These are phyloP conservation scores for Coniochaeta hoffmannii DNA, from an alignment of 2,329 filamentous ascomycete species.

Conservation along the genomic window DNA sequence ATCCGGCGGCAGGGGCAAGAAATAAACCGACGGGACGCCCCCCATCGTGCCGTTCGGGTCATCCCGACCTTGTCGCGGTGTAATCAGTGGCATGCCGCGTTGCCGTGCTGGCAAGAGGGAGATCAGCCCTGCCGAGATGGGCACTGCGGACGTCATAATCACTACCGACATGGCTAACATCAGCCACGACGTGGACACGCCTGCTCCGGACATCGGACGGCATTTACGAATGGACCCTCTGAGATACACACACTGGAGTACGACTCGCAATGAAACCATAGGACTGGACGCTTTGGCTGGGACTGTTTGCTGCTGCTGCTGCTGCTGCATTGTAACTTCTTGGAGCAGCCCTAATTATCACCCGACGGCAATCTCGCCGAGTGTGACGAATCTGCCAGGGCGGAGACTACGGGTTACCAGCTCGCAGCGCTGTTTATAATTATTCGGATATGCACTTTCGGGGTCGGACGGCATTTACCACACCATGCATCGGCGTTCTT, in stretches of 20 bases:
- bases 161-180: not conserved
- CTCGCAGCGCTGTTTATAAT: not conserved
- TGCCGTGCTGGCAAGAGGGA: not conserved
- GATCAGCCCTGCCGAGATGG: not conserved
- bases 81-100: not conserved
- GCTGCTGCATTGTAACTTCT: not conserved
- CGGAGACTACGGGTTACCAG: not conserved
- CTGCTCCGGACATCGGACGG: not conserved
- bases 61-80: not conserved
- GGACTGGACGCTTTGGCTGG: not conserved
- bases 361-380: too few relatives aligned
- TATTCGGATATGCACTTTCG: not conserved
- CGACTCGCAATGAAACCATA: not conserved
- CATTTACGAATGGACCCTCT: not conserved
- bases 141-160: not conserved
- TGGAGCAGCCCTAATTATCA: too few relatives aligned
- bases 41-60: too few relatives aligned
- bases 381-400: not conserved
- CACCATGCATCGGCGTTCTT: not conserved
- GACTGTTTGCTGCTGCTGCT: not conserved
- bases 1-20: slow-evolving; percentile 43
- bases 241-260: not conserved
- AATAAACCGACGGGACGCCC: too few relatives aligned
- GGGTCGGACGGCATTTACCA: not conserved
- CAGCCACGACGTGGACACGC: not conserved